Percentiles rank a stretch among this genome's conserved stretches.
Evolutionary conservation across 306 rosid species (phyloP).

Genomic region (Carpinus fangiana): DNA sequence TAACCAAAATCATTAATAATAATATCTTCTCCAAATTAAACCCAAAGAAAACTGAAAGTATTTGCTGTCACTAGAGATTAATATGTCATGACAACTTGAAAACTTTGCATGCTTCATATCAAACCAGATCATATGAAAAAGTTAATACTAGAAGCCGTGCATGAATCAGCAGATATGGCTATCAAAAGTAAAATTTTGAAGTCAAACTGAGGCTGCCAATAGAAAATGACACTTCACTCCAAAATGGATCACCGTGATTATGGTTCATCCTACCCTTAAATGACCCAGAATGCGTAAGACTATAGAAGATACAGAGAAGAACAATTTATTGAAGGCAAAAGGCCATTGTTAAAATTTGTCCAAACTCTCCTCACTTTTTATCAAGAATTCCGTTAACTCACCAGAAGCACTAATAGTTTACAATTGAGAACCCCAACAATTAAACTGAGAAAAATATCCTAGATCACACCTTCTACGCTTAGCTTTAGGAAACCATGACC

Average conservation of each 20-base stretch:
- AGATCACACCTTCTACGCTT: background rate
- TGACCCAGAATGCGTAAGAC: too few relatives aligned
- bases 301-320: background rate
- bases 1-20: background rate
- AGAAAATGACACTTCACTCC: too few relatives aligned
- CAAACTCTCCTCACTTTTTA: background rate
- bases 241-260: too few relatives aligned
- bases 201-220: background rate
- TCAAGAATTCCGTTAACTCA: slow-evolving; percentile 1
- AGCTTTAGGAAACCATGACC: background rate
- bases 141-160: background rate
- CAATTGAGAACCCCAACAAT: slow-evolving; percentile 3
- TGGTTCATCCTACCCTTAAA: too few relatives aligned
- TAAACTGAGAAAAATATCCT: background rate
- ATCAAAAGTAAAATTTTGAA: background rate
- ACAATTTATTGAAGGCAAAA: background rate
- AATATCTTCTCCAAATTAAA: background rate
- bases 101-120: background rate
- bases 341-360: too few relatives aligned
- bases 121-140: background rate
- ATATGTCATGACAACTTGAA: background rate
- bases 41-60: background rate
- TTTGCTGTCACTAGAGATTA: background rate
- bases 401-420: background rate
- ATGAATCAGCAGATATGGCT: background rate